Conservation (phyloP, 2,329 filamentous ascomycete genomes). For the Paramyrothecium roridum region DNA sequence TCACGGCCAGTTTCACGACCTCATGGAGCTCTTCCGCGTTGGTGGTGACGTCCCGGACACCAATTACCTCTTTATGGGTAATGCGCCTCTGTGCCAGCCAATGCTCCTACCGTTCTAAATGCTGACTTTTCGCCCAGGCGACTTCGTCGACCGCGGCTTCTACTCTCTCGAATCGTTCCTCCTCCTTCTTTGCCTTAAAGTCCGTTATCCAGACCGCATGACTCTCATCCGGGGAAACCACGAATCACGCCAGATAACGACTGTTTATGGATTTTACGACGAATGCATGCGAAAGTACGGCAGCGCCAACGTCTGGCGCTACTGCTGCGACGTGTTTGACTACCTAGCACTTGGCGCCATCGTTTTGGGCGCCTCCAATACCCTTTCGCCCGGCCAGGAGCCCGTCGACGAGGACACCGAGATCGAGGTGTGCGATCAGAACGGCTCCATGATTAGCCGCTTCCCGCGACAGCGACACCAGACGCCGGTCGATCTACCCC, state of each 20-base stretch:
- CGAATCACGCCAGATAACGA: constrained; percentile 97
- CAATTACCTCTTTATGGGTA: constrained; percentile 96
- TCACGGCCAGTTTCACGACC: constrained; percentile 92
- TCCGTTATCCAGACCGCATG: constrained; percentile 95
- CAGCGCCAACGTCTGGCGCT: constrained; percentile 99
- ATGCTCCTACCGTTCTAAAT: not conserved
- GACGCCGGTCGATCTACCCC: constrained; percentile 12
- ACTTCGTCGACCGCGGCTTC: constrained; percentile 98
- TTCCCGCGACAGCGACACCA: constrained; percentile 52
- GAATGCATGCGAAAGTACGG: constrained; percentile 98
- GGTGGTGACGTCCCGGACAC: constrained; percentile 93
- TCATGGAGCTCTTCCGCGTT: constrained; percentile 95
- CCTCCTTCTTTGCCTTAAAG: constrained; percentile 93
- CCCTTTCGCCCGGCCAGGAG: constrained; percentile 48
- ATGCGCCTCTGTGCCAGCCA: constrained; percentile 8
- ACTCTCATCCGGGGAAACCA: constrained; percentile 98
- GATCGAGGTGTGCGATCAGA: constrained; percentile 87
- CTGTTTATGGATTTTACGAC: constrained; percentile 99
- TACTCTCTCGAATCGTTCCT: constrained; percentile 99
- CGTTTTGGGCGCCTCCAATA: constrained; percentile 79
- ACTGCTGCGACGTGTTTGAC: constrained; percentile 97
- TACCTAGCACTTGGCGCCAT: constrained; percentile 89
- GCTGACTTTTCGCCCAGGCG: constrained; percentile 49
- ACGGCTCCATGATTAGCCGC: constrained; percentile 72
- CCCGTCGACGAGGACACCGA: constrained; percentile 72